Evolutionary conservation across 306 rosid species (phyloP).

Genomic region (Lathyrus tuberosus): DNA sequence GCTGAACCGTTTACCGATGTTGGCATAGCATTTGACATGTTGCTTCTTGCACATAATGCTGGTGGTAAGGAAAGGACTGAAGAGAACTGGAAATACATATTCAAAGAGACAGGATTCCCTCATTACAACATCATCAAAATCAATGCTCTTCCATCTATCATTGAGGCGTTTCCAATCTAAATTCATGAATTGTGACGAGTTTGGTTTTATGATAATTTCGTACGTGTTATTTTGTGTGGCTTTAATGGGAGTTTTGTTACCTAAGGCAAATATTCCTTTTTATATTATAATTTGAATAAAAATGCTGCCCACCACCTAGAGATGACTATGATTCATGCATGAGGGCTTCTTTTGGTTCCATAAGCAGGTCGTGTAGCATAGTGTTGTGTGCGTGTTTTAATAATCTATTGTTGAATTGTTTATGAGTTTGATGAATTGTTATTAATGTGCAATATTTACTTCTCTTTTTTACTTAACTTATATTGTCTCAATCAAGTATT

Average conservation of each 20-base stretch:
- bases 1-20: slow-evolving; percentile 49
- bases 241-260: slow-evolving; percentile 8
- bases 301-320: slow-evolving; percentile 1
- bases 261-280: not conserved
- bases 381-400: slow-evolving; percentile 16
- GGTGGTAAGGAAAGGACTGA: slow-evolving; percentile 61
- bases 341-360: too few relatives aligned
- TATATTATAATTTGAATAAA: slow-evolving; percentile 34
- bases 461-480: too few relatives aligned
- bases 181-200: not conserved
- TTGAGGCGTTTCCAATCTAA: slow-evolving; percentile 51
- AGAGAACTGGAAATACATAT: slow-evolving; percentile 54
- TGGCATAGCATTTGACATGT: slow-evolving; percentile 52
- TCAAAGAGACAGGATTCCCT: slow-evolving; percentile 54
- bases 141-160: slow-evolving; percentile 49
- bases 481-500: too few relatives aligned
- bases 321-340: slow-evolving; percentile 12
- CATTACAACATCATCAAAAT: slow-evolving; percentile 56
- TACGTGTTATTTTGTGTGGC: slow-evolving; percentile 4
- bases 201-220: slow-evolving; percentile 3
- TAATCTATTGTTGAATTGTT: slow-evolving; percentile 20
- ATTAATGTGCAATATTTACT: slow-evolving; percentile 21
- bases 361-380: not conserved
- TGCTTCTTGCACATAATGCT: slow-evolving; percentile 52
- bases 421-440: not conserved